Base-by-base conservation (phyloP, 2,329 filamentous ascomycete genomes). In the Ascochyta fabae region DNA sequence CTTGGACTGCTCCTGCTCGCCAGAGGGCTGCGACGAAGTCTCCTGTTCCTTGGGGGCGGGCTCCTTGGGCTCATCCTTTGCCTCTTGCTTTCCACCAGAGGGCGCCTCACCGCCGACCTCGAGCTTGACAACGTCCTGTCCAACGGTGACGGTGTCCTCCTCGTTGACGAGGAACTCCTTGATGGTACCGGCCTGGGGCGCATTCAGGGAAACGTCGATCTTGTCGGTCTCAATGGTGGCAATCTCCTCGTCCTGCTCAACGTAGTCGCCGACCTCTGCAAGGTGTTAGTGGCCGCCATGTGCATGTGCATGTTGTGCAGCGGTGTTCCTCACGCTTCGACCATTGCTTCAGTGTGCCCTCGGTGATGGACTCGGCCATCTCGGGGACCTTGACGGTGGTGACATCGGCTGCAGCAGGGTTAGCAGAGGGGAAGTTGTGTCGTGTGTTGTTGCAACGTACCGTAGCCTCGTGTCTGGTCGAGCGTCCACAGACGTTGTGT, bases 161-260 rank as follows among this genome's bases (percentile, higher is more conserved):
- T 98, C 95, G 60, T 87, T 91, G 62, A 89, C 95, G 29, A 98
- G 83, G 54, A 96, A 87, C 77, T 98, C 92, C 78, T 92, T 96
- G 79, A 99, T 91, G 27, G 87, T 90, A 65, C 95, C 95, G 36
- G 94, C 87, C 68, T 94, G 88, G 7, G 95, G 91, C 15, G 95
- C 93, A 78, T 97, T 98, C 72, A 99, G 93, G 24, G 94, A 89
- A 41, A 99, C 92, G 77, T 99, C 95, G 73, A 98, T 98, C 92
- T 99, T 99, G 84, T 99, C 95, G 13, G 95, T 99, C 80, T 99
- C 95, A 72, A 99, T 99, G 45, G 94, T 97, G 29, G 95, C 95
- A 76, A 99, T 94, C 77, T 99, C 95, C 80, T 98, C 95, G 73
- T 99, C 95, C 70, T 89, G 88, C 81, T 96, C 92, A 48, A 99